A percentile compares a stretch with the other conserved stretches of the same genome.
These are phyloP conservation scores for Passalora sequoiae DNA, from an alignment of 2,329 filamentous ascomycete genomes.

Conservation along the genomic window DNA sequence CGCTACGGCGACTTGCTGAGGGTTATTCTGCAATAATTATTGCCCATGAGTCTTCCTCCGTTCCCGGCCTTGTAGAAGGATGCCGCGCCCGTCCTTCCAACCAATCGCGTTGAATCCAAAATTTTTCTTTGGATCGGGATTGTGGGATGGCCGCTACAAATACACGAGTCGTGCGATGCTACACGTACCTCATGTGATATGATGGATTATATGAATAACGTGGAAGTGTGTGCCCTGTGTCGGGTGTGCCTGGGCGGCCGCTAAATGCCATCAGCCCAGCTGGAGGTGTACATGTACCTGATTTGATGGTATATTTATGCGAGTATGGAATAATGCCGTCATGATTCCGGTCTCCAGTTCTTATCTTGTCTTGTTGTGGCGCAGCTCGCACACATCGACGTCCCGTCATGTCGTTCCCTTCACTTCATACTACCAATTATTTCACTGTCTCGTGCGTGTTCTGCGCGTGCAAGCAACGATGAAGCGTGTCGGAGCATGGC, in stretches of 20 bases:
- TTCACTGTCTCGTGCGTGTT: background rate
- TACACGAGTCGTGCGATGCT: too few species aligned
- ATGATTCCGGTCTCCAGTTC: background rate
- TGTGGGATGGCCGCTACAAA: background rate
- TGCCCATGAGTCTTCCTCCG: background rate
- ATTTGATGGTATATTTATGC: too few species aligned
- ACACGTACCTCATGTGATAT: too few species aligned
- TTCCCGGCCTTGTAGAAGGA: background rate
- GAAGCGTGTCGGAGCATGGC: constrained; percentile 37
- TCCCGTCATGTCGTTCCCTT: background rate
- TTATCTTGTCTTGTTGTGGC: background rate
- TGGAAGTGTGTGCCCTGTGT: too few species aligned
- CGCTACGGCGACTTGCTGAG: background rate
- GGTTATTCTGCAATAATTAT: background rate
- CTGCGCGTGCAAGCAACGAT: constrained; percentile 15
- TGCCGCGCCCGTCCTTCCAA: background rate
- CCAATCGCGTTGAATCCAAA: background rate
- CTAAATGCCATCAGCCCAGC: too few species aligned
- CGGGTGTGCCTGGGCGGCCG: too few species aligned
- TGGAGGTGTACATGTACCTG: too few species aligned
- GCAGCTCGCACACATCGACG: background rate
- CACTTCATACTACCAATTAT: too few species aligned
- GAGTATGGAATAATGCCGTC: too few species aligned
- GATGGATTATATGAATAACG: too few species aligned
- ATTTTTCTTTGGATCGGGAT: background rate